Conservation (phyloP, 176 grass and related monocot species). For the Musa acuminata region DNA sequence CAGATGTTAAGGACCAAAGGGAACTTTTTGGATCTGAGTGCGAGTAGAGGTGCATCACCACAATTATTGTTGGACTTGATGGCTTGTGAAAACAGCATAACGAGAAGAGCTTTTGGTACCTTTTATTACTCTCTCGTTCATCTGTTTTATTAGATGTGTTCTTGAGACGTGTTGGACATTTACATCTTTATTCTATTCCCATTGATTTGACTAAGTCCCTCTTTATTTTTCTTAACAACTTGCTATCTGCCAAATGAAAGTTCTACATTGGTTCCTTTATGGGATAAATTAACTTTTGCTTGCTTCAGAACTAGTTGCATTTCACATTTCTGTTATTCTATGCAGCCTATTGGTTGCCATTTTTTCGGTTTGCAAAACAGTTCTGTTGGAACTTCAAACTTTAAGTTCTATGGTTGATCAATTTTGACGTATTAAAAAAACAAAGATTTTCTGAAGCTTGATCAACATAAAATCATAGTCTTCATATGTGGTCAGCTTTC, state of each 20-base stretch:
- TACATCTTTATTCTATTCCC: no score
- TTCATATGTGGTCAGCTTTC: not conserved
- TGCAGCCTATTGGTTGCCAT: no score
- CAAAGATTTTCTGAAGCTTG: not conserved
- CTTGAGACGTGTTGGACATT: not conserved
- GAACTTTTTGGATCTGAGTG: constrained; percentile 57
- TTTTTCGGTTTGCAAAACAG: not conserved
- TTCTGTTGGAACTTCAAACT: not conserved
- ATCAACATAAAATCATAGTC: not conserved
- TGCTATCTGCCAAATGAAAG: no score
- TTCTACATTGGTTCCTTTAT: no score
- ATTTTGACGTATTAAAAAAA: not conserved
- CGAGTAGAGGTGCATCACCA: constrained; percentile 45
- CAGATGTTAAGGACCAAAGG: constrained; percentile 79
- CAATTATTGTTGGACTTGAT: constrained; percentile 61
- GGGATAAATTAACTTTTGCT: no score
- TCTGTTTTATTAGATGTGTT: not conserved
- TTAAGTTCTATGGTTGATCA: no score
- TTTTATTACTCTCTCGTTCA: not conserved
- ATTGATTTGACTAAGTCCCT: no score
- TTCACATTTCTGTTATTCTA: no score
- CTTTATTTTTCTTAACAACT: no score
- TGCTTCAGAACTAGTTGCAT: no score
- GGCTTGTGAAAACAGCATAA: constrained; percentile 54
- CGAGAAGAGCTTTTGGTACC: constrained; percentile 77